These are phyloP conservation scores for Solanum etuberosum DNA, from an alignment of 257 asterid genomes.

Conservation along the genomic window DNA sequence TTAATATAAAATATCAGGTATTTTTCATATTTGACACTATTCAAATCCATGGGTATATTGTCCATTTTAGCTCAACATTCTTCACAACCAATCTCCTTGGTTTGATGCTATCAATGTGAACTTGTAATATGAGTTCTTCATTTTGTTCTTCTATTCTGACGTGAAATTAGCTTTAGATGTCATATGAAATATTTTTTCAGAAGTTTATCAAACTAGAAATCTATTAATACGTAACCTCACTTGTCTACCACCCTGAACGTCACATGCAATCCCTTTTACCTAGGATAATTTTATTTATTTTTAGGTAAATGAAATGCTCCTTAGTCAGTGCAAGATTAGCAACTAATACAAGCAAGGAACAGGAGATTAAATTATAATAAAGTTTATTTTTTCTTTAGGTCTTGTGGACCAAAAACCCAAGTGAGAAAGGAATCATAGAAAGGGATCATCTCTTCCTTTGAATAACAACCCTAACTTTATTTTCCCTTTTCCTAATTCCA, in stretches of 20 bases:
- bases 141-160: not conserved
- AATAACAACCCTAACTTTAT: slow-evolving; percentile 6
- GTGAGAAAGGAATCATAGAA: slow-evolving; percentile 40
- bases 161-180: not conserved
- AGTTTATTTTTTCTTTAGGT: not conserved
- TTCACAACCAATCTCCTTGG: not conserved
- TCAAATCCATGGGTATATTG: not conserved
- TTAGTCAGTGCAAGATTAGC: not conserved
- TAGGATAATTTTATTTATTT: not conserved
- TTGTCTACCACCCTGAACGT: not conserved
- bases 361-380: not conserved
- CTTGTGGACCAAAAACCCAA: slow-evolving; percentile 18
- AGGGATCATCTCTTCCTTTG: slow-evolving; percentile 30
- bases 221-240: not conserved
- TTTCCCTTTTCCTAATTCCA: slow-evolving; percentile 64
- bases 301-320: not conserved
- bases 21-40: not conserved
- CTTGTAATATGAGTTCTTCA: not conserved
- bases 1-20: not conserved
- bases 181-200: not conserved
- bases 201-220: not conserved
- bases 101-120: not conserved
- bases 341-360: not conserved
- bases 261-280: not conserved
- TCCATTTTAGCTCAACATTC: not conserved